Evolutionary conservation across 2,329 filamentous ascomycete species (phyloP).

Genomic region (Neonectria sp.): DNA sequence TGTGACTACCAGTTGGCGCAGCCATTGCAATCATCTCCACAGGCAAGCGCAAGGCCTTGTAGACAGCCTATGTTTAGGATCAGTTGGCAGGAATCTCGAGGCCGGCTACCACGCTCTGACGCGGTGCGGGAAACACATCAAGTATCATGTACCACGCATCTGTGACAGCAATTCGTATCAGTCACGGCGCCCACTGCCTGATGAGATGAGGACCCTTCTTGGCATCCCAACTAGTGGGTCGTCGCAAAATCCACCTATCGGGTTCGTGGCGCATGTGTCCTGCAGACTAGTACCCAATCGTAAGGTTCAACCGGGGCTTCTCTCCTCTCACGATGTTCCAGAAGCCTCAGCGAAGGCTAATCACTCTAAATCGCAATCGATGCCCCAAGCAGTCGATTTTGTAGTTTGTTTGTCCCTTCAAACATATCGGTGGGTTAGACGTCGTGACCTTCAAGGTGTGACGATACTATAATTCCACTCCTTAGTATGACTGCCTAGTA

Average conservation of each 20-base stretch:
- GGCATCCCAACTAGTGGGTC: conserved; percentile 39
- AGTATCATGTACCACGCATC: conserved; percentile 21
- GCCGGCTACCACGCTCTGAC: neutral
- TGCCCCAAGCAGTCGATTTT: conserved; percentile 17
- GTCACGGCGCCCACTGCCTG: conserved; percentile 22
- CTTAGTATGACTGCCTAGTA: neutral
- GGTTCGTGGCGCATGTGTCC: conserved; percentile 27
- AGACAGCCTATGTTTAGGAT: conserved; percentile 12
- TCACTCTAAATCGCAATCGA: conserved; percentile 36
- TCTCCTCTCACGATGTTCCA: conserved; percentile 41
- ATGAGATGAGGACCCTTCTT: conserved; percentile 47
- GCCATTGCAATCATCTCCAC: conserved; percentile 11
- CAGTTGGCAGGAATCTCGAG: neutral
- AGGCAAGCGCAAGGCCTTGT: conserved; percentile 12
- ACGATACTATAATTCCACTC: neutral
- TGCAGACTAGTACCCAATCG: conserved; percentile 31
- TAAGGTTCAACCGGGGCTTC: conserved; percentile 30
- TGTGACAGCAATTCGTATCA: conserved; percentile 30
- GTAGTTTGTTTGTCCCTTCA: neutral
- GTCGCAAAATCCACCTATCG: conserved; percentile 46
- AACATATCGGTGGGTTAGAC: neutral
- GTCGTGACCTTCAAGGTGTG: neutral
- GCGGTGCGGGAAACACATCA: conserved; percentile 13
- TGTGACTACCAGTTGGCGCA: conserved; percentile 13
- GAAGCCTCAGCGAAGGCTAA: conserved; percentile 45